These are phyloP conservation scores for Acer saccharum DNA, from an alignment of 345 rosid species.

Conservation along the genomic window DNA sequence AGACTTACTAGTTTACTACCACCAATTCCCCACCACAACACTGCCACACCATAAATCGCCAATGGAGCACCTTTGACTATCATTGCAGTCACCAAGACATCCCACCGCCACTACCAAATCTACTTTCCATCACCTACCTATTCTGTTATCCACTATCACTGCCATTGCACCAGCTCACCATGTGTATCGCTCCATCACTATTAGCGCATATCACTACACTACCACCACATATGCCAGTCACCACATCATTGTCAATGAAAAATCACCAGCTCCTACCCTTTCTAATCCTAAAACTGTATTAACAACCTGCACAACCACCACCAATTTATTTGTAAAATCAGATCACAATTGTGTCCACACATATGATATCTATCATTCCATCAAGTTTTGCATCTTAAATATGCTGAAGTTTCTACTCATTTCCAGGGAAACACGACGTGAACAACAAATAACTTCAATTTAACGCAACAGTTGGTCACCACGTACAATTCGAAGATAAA, in stretches of 20 bases:
- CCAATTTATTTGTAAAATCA: not conserved
- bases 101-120: not conserved
- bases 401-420: not conserved
- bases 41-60: not conserved
- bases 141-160: not conserved
- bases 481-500: not conserved
- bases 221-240: not conserved
- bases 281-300: not conserved
- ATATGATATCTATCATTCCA: not conserved
- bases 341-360: not conserved
- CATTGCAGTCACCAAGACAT: not conserved
- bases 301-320: not conserved
- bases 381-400: not conserved
- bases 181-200: not conserved
- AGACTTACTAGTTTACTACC: not conserved
- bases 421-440: not conserved
- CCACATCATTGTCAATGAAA: not conserved
- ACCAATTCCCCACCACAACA: not conserved
- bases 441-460: not conserved
- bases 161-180: not conserved
- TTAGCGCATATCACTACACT: too few species aligned
- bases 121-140: not conserved
- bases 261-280: not conserved
- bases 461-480: not conserved
- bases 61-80: not conserved